Percentiles rank a stretch among this genome's conserved stretches.
Conservation (phyloP, 768 basidiomycete genomes). For the Hydnomerulius pinastri region DNA sequence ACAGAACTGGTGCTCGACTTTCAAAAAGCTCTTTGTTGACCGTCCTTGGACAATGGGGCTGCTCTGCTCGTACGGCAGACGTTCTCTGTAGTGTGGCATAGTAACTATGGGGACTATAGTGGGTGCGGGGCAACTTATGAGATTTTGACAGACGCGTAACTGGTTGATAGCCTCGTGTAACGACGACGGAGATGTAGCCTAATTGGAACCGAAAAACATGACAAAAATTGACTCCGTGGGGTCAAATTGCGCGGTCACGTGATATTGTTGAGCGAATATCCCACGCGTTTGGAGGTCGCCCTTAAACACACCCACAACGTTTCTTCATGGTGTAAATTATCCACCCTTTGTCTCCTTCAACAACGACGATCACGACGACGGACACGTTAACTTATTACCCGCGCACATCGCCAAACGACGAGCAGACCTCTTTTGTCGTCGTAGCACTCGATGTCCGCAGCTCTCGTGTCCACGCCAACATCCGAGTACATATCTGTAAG, state of each 20-base stretch:
- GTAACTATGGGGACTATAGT: slow-evolving; percentile 2
- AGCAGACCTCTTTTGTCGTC: neutral
- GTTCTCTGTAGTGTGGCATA: neutral
- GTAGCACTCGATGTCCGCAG: slow-evolving; percentile 20
- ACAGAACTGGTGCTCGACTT: neutral
- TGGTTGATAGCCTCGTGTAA: slow-evolving; percentile 35
- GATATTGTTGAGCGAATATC: slow-evolving; percentile 35
- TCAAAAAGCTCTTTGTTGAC: neutral
- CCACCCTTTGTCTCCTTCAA: slow-evolving; percentile 15
- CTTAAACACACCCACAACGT: slow-evolving; percentile 31
- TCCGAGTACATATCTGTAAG: slow-evolving; percentile 39
- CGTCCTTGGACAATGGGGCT: neutral
- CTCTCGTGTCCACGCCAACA: slow-evolving; percentile 32
- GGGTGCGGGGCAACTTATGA: neutral
- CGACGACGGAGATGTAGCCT: slow-evolving; percentile 24
- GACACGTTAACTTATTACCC: slow-evolving; percentile 18
- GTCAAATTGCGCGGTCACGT: slow-evolving; percentile 32
- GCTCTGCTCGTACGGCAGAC: neutral
- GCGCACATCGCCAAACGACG: slow-evolving; percentile 9
- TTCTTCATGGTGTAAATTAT: slow-evolving; percentile 10
- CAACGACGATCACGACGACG: slow-evolving; percentile 26
- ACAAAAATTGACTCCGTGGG: slow-evolving; percentile 20
- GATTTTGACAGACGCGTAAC: slow-evolving; percentile 1
- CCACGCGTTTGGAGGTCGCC: slow-evolving; percentile 27
- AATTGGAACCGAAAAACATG: slow-evolving; percentile 2